Evolutionary conservation across 805 yeast genomes (phyloP), one percentile per base, ranked within the genome.

Genomic region (Wickerhamiella domercqiae): DNA sequence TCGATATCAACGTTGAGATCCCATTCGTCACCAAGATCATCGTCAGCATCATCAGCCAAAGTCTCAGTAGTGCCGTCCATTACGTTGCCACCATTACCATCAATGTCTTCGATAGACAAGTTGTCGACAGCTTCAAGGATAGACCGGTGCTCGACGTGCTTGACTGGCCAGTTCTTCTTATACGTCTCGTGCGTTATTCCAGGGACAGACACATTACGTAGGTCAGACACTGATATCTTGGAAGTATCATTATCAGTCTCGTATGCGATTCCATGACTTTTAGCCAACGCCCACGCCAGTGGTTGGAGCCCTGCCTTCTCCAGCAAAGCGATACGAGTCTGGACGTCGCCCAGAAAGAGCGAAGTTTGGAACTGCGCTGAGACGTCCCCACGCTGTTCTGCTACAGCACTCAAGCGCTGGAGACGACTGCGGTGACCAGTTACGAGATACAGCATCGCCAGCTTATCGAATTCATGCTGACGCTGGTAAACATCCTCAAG

Each of bases 221-320:
- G 29, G 21, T 38, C 38, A n/a, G 34, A 29, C 4, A 49, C 42
- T 16, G 25, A 25, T 40, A 90, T 66, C 39, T 79, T 79, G 30
- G 64, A 63, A 47, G 71, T 74, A 20, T 67, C 63, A 18, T 80
- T 52, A 4, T 78, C 94, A 19, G 86, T 71, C 38, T 72, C 68
- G 34, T 73, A 70, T 19, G 94, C 95, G 45, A 84, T 68, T 3
- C 94, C 95, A 48, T 76, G 80, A 21, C 90, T 66, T 56, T 79
- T 81, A 17, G 98, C 96, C 44, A 84, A 70, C 9, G 95, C 80
- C 56, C 86, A 93, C 2, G 97, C 98, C 50, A 93, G 69, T 5
- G 97, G 84, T 36, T 70, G 62, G 60, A 86, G 67, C 29, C 95
- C 95, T 36, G 79, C 75, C 48, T 78, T 73, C 36, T 78, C 70